Evolutionary conservation across 768 basidiomycete species (phyloP).

Genomic region (Strobilomyces confusus): DNA sequence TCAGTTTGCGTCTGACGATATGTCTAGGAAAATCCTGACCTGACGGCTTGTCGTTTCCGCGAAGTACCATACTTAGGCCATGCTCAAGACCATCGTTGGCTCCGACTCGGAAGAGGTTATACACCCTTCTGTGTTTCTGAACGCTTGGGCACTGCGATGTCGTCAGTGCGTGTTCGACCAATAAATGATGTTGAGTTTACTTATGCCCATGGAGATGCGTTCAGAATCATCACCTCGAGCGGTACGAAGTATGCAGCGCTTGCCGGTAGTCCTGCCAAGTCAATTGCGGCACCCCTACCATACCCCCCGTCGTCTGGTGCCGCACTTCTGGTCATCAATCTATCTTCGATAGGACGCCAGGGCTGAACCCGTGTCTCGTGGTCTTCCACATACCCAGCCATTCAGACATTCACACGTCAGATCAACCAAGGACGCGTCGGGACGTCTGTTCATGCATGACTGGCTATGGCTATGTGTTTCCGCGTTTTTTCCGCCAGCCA

Average conservation of each 20-base stretch:
- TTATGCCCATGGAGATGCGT: not conserved
- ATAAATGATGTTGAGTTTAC: not conserved
- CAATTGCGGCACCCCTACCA: not conserved
- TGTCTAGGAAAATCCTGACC: too few relatives aligned
- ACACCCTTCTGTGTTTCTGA: not conserved
- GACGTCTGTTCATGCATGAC: too few relatives aligned
- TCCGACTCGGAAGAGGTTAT: too few relatives aligned
- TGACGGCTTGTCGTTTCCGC: too few relatives aligned
- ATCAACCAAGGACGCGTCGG: not conserved
- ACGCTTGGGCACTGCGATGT: not conserved
- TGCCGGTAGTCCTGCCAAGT: not conserved
- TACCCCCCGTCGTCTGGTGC: not conserved
- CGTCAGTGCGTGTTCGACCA: not conserved
- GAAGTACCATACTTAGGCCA: too few relatives aligned
- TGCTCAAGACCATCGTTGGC: too few relatives aligned
- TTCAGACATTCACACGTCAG: not conserved
- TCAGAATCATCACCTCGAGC: not conserved
- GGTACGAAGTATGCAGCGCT: not conserved
- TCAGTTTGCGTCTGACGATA: too few relatives aligned
- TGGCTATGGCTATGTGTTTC: not conserved
- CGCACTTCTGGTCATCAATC: not conserved
- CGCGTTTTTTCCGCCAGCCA: not conserved
- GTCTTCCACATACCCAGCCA: not conserved
- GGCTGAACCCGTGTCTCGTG: not conserved
- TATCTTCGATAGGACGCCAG: not conserved